Base-by-base conservation (phyloP, 1,284 basidiomycete species). In the Testicularia cyperi region DNA sequence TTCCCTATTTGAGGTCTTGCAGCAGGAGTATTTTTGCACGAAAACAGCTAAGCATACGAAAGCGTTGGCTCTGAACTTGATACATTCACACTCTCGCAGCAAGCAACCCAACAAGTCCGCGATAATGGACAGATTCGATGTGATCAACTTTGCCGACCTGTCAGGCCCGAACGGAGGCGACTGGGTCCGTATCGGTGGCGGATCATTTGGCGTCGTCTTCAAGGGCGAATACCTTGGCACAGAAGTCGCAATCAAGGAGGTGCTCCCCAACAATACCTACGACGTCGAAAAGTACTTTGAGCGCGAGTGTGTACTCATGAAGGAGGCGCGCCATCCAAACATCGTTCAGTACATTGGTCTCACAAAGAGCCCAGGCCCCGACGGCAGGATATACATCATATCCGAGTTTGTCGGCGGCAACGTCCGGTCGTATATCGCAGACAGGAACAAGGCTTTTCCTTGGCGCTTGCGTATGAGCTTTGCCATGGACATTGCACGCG, bases 231-330 rank as follows among this genome's bases (percentile, higher is more conserved):
- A 97, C 79, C 84, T 97, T 20, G 92, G 92, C 4, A 88, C 95
- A 62, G 90, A 94, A 65, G 90, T 97, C 21, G 92, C 92, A 26
- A 90, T 96, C 79, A 97, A 97, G 79, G 92, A 94, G 79, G 88
- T 95, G 3, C 81, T 92, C 3, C 88, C 90, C 0, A 90, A 87
- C 13, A 88, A 80, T 13, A 88, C 88, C 63, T 94, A 95, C 77
- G 89, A 94, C 70, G 80, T 96, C 20, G 84, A 87, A 70, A 98
- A 98, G 79, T 97, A 97, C 80, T 95, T 97, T 78, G 90, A 94
- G 73, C 84, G 94, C 25, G 94, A 98, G 81, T 95, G 92, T 87
- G 84, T 90, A 22, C 83, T 97, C 31, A 92, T 96, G 90, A 90
- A 90, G 81, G 88, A 90, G 78, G 84, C 85, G 19, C 82, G 92